phyloP scores from a whole-genome alignment of 345 rosid species.

The Syzygium oleosum region DNA sequence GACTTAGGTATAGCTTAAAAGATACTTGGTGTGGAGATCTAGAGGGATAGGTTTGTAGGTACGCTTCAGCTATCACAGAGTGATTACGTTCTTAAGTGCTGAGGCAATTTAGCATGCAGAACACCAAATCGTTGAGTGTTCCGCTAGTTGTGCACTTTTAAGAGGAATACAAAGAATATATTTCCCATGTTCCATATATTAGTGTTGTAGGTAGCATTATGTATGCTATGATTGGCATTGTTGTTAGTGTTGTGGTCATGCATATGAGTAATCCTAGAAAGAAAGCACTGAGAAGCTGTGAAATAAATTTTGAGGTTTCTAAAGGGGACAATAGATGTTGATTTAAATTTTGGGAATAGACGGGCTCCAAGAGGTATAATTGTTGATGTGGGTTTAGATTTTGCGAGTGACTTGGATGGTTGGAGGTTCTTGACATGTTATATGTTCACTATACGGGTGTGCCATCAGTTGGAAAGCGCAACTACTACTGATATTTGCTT shows the following conservation, averaged over 20 bases:
- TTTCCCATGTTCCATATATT: too few relatives aligned
- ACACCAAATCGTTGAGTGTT: background rate
- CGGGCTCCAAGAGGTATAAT: background rate
- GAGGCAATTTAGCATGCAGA: background rate
- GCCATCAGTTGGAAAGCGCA: background rate
- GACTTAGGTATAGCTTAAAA: background rate
- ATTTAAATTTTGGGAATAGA: background rate
- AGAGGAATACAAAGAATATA: background rate
- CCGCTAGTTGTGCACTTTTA: background rate
- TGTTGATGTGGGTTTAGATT: background rate
- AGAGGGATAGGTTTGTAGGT: background rate
- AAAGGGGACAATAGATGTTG: background rate
- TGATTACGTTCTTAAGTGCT: background rate
- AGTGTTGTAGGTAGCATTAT: too few relatives aligned
- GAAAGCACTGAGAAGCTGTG: too few relatives aligned
- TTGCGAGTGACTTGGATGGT: background rate
- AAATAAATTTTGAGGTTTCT: too few relatives aligned
- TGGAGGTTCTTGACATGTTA: background rate
- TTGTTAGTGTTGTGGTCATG: too few relatives aligned
- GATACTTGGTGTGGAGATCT: background rate
- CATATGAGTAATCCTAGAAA: too few relatives aligned
- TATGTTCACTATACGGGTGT: background rate
- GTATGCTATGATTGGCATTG: too few relatives aligned
- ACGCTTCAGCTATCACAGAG: background rate
- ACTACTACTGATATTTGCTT: too few relatives aligned